Evolutionary conservation across 352 stramenopile species (phyloP).

Genomic region (Thalassiosira livingstoniorum): DNA sequence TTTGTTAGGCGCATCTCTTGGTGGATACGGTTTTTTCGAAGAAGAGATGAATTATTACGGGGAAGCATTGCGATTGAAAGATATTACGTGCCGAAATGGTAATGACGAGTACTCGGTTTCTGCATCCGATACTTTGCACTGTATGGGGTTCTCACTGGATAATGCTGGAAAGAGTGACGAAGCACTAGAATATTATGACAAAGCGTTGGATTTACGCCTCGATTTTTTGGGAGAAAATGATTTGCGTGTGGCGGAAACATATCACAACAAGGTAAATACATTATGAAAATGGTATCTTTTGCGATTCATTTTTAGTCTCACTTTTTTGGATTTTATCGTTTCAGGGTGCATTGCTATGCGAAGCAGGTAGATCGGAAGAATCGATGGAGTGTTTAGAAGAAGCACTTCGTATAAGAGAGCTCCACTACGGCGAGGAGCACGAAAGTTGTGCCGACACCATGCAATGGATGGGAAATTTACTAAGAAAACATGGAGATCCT

Average conservation of each 20-base stretch:
- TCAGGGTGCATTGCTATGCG: conserved; percentile 67
- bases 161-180: conserved; percentile 62
- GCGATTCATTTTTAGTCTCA: not conserved
- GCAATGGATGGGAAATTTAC: conserved; percentile 73
- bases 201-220: conserved; percentile 56
- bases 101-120: conserved; percentile 47
- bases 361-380: conserved; percentile 61
- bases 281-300: not conserved
- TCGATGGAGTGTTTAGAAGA: conserved; percentile 72
- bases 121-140: conserved; percentile 65
- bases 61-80: conserved; percentile 66
- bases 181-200: conserved; percentile 67
- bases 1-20: conserved; percentile 65
- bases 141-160: conserved; percentile 69
- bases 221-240: conserved; percentile 63
- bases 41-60: conserved; percentile 70
- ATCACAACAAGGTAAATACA: conserved; percentile 67
- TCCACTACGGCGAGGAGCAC: conserved; percentile 67
- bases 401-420: conserved; percentile 66
- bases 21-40: conserved; percentile 67
- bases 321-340: not conserved
- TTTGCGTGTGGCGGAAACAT: conserved; percentile 64
- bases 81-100: conserved; percentile 34
- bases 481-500: conserved; percentile 65
- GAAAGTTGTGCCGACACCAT: conserved; percentile 73